A percentile compares a stretch with the other conserved stretches of the same genome.
These are phyloP conservation scores for Handroanthus guayacan DNA, from an alignment of 257 asterid genomes.

Conservation along the genomic window DNA sequence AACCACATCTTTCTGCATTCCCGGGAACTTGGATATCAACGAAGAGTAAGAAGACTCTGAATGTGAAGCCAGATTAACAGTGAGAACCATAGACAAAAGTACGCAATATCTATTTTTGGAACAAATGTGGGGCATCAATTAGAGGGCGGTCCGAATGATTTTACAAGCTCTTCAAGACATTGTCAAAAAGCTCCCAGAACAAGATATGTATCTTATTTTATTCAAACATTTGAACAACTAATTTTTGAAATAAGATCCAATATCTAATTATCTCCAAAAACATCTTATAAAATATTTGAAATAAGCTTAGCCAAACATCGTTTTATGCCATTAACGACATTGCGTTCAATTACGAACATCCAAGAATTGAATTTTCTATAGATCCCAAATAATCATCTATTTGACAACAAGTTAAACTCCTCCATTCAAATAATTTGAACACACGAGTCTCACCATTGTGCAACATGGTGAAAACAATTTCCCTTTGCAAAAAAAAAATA, in stretches of 20 bases:
- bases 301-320: too few species aligned
- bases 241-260: too few species aligned
- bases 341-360: neutral
- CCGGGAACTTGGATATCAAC: slow-evolving; percentile 32
- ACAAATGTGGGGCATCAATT: neutral
- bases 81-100: neutral
- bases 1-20: slow-evolving; percentile 66
- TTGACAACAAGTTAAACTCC: neutral
- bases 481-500: neutral
- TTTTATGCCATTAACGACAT: neutral
- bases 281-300: too few species aligned
- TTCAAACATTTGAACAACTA: too few species aligned
- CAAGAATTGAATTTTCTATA: neutral
- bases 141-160: too few species aligned
- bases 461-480: neutral
- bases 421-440: neutral
- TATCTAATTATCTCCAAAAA: too few species aligned
- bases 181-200: too few species aligned
- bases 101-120: slow-evolving; percentile 1
- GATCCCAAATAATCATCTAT: neutral
- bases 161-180: too few species aligned
- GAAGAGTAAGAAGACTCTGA: slow-evolving; percentile 38
- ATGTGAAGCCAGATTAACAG: slow-evolving; percentile 3
- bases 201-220: too few species aligned
- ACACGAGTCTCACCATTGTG: neutral